Conservation (phyloP, 1,139 yeast species). For the Candida gigantensis region DNA sequence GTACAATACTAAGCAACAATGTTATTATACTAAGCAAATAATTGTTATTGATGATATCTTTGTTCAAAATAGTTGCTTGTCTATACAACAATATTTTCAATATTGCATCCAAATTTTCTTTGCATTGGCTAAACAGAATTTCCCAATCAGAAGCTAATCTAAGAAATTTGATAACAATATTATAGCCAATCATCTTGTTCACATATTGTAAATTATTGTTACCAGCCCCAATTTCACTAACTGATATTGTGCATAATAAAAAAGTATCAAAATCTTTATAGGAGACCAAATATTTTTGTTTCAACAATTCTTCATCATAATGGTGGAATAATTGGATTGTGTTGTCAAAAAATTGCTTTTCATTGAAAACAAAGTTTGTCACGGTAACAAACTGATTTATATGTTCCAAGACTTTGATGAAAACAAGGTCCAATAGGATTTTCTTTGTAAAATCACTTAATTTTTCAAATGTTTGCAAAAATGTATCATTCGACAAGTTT, state of each 20-base stretch:
- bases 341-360: constrained; percentile 32
- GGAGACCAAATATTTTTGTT: constrained; percentile 27
- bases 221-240: constrained; percentile 31
- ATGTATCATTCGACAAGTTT: constrained; percentile 22
- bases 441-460: constrained; percentile 30
- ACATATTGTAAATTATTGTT: constrained; percentile 19
- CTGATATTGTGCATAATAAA: constrained; percentile 31
- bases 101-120: constrained; percentile 20
- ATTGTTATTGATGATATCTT: constrained; percentile 31
- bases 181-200: constrained; percentile 30
- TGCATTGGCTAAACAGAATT: constrained; percentile 7
- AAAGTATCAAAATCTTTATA: constrained; percentile 27
- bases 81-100: constrained; percentile 43
- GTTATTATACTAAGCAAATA: constrained; percentile 33
- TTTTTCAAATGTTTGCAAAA: constrained; percentile 23
- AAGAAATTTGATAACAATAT: constrained; percentile 28
- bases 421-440: constrained; percentile 35
- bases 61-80: constrained; percentile 42
- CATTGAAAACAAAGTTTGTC: constrained; percentile 39
- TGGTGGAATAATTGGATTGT: constrained; percentile 26
- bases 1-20: constrained; percentile 32
- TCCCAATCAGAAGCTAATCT: constrained; percentile 18
- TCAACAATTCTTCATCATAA: constrained; percentile 25
- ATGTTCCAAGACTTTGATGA: constrained; percentile 41
- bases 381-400: constrained; percentile 35